Evolutionary conservation across 2,329 filamentous ascomycete species (phyloP).

Genomic region (Kalaharituber pfeilii): DNA sequence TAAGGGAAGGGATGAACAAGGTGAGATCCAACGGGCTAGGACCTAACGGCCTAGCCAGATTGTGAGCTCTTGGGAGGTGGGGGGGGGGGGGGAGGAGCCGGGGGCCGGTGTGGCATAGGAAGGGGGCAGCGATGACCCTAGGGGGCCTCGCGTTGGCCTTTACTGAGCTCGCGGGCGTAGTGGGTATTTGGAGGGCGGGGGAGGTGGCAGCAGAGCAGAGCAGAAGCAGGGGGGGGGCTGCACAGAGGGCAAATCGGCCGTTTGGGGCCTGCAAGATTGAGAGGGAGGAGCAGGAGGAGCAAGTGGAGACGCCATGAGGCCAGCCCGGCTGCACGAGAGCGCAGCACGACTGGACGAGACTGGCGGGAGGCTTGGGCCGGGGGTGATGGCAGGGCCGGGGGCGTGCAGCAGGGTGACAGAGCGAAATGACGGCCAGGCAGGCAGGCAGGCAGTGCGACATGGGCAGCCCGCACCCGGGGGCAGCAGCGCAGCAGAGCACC

Average conservation of each 20-base stretch:
- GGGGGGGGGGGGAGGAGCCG: not conserved
- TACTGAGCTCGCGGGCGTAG: not conserved
- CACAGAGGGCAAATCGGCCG: not conserved
- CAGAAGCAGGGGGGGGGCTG: not conserved
- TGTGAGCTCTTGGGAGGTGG: not conserved
- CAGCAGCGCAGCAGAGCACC: too few species aligned
- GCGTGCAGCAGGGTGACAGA: not conserved
- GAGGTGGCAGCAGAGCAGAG: not conserved
- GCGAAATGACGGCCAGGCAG: not conserved
- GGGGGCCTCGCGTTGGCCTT: too few species aligned
- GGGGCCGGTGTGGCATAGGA: not conserved
- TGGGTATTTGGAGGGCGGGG: not conserved
- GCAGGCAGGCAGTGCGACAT: not conserved
- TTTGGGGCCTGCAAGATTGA: not conserved
- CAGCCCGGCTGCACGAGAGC: not conserved
- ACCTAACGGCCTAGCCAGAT: not conserved
- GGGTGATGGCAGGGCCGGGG: too few species aligned
- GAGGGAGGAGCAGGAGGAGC: not conserved
- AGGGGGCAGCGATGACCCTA: not conserved
- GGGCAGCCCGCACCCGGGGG: too few species aligned
- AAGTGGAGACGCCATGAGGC: not conserved
- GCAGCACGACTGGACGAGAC: not conserved
- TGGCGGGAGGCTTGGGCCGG: not conserved
- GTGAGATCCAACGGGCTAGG: not conserved
- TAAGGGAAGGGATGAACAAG: constrained; percentile 1